Conservation (phyloP, 164 flowering plant species). For the Nymphaea colorata region DNA sequence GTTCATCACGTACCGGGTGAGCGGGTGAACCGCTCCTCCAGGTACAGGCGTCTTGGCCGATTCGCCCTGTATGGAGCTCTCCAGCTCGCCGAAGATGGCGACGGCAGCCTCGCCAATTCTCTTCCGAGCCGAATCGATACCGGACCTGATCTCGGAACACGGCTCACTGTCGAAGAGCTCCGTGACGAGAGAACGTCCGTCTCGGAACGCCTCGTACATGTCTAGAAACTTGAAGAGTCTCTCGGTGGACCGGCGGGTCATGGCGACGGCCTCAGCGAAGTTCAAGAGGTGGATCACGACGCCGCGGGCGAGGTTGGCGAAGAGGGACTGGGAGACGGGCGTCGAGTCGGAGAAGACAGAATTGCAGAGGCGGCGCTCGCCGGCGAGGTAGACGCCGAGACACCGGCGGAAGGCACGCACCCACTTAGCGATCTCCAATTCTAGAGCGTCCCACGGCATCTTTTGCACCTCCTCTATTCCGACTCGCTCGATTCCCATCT, state of each 20-base stretch:
- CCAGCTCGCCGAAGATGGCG: slow-evolving; percentile 55
- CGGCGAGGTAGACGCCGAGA: slow-evolving; percentile 58
- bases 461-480: slow-evolving; percentile 72
- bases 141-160: slow-evolving; percentile 28
- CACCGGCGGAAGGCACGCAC: slow-evolving; percentile 42
- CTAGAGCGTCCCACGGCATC: slow-evolving; percentile 68
- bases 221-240: slow-evolving; percentile 71
- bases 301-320: slow-evolving; percentile 40
- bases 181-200: slow-evolving; percentile 16
- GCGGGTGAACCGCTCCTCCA: slow-evolving; percentile 80
- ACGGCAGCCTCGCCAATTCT: slow-evolving; percentile 50
- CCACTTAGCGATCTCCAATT: slow-evolving; percentile 83
- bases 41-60: slow-evolving; percentile 57
- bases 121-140: slow-evolving; percentile 19
- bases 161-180: slow-evolving; percentile 14
- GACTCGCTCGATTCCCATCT: slow-evolving; percentile 33
- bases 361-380: slow-evolving; percentile 77
- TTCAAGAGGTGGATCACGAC: slow-evolving; percentile 37
- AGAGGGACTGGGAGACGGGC: slow-evolving; percentile 51
- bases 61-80: slow-evolving; percentile 24
- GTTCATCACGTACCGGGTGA: slow-evolving; percentile 79
- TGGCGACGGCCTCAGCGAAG: slow-evolving; percentile 55
- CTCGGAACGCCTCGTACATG: slow-evolving; percentile 57
- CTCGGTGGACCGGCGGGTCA: slow-evolving; percentile 57
- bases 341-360: slow-evolving; percentile 47